phyloP scores from a whole-genome alignment of 805 yeast species.

The Yamadazyma sp. region DNA sequence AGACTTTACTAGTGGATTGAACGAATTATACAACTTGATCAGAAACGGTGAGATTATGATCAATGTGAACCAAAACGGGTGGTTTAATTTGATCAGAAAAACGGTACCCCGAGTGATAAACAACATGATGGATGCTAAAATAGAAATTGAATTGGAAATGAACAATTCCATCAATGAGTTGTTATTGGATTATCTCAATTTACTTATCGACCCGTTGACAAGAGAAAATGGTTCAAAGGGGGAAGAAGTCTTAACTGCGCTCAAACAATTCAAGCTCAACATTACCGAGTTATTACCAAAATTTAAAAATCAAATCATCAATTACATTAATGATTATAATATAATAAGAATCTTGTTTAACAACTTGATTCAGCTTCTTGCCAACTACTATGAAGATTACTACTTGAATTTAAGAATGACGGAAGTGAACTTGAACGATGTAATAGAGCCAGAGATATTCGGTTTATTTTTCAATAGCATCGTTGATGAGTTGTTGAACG shows the following conservation, averaged over 20 bases:
- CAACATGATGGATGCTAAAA: constrained; percentile 74
- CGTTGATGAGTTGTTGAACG: constrained; percentile 17
- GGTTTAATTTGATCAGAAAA: constrained; percentile 56
- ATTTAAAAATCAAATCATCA: constrained; percentile 48
- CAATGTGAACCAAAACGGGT: constrained; percentile 28
- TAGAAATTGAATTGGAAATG: constrained; percentile 71
- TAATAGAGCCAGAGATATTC: constrained; percentile 28
- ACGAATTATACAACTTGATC: constrained; percentile 41
- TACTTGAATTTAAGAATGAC: constrained; percentile 23
- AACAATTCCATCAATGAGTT: constrained; percentile 69
- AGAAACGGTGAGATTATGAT: constrained; percentile 46
- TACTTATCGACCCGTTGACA: constrained; percentile 45
- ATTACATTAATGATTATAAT: constrained; percentile 57
- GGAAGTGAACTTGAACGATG: constrained; percentile 28
- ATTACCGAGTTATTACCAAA: constrained; percentile 58
- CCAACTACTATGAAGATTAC: constrained; percentile 25
- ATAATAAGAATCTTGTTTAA: constrained; percentile 33
- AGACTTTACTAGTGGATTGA: constrained; percentile 75
- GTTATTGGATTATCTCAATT: constrained; percentile 49
- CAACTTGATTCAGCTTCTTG: constrained; percentile 46
- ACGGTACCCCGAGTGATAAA: constrained; percentile 78
- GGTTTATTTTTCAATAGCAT: constrained; percentile 13
- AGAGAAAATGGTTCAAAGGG: background rate
- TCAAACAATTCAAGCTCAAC: constrained; percentile 42
- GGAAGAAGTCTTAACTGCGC: constrained; percentile 1